phyloP scores from a whole-genome alignment of 352 stramenopile species.

The Pythium rhizo-oryzae region DNA sequence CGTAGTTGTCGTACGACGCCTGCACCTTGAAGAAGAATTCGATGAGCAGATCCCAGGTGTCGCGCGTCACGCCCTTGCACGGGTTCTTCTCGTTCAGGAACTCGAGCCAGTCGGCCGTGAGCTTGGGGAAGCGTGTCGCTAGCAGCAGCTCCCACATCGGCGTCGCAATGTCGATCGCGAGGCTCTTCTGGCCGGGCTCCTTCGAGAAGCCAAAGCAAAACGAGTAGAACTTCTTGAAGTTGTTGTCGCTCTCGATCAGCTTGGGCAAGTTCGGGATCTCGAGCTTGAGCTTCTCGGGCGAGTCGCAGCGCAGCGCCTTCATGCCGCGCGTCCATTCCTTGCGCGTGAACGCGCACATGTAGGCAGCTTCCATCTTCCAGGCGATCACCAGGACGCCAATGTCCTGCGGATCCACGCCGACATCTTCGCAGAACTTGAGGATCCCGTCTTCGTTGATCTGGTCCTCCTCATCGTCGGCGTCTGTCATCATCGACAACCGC shows the following conservation, averaged over 20 bases:
- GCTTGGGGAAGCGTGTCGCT: slow-evolving; percentile 57
- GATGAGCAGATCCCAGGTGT: slow-evolving; percentile 86
- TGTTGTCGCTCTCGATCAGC: slow-evolving; percentile 48
- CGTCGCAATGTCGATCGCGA: slow-evolving; percentile 82
- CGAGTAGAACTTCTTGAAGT: slow-evolving; percentile 87
- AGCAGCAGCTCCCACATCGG: slow-evolving; percentile 90
- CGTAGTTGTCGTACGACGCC: slow-evolving; percentile 81
- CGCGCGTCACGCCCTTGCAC: slow-evolving; percentile 80
- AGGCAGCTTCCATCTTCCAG: slow-evolving; percentile 86
- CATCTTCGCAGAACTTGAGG: slow-evolving; percentile 50
- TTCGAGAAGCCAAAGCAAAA: slow-evolving; percentile 91
- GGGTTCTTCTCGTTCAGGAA: slow-evolving; percentile 83
- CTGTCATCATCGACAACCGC: slow-evolving; percentile 2
- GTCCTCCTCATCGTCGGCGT: slow-evolving; percentile 41
- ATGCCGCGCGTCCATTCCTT: slow-evolving; percentile 86
- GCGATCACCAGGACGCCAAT: slow-evolving; percentile 83
- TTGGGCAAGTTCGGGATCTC: slow-evolving; percentile 61
- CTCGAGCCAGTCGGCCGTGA: slow-evolving; percentile 70
- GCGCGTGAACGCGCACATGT: slow-evolving; percentile 86
- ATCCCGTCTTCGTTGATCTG: slow-evolving; percentile 52
- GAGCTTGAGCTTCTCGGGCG: slow-evolving; percentile 53
- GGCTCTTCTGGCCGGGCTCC: slow-evolving; percentile 86
- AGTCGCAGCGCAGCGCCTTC: slow-evolving; percentile 78
- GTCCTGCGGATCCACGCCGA: slow-evolving; percentile 45
- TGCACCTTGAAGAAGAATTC: slow-evolving; percentile 88